Conservation (phyloP, 1,284 basidiomycete genomes). For the Naganishia albida region DNA sequence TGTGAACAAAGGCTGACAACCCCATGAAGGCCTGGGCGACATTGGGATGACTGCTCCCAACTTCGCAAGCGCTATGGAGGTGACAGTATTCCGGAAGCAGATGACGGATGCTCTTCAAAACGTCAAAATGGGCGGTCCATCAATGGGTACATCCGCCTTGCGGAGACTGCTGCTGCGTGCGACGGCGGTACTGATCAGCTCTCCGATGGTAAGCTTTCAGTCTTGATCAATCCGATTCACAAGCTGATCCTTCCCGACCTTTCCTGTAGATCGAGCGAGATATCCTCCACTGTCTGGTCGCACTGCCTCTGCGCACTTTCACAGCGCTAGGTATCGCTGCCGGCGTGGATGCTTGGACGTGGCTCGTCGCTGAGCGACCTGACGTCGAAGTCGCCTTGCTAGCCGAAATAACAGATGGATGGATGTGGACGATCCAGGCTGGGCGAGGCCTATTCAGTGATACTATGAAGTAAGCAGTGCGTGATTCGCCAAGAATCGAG, state of each 20-base stretch:
- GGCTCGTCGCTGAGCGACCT: slow-evolving; percentile 87
- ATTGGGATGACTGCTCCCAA: slow-evolving; percentile 66
- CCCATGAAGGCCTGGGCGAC: slow-evolving; percentile 55
- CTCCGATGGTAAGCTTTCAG: slow-evolving; percentile 61
- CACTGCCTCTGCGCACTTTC: slow-evolving; percentile 84
- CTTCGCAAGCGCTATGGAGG: slow-evolving; percentile 62
- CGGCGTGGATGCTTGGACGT: slow-evolving; percentile 94
- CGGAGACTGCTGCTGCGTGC: slow-evolving; percentile 84
- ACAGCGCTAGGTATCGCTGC: slow-evolving; percentile 81
- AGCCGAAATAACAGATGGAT: slow-evolving; percentile 81
- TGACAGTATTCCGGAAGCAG: slow-evolving; percentile 68
- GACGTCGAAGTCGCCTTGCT: slow-evolving; percentile 74
- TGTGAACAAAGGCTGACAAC: not conserved
- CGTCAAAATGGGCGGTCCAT: slow-evolving; percentile 69
- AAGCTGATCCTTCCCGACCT: not conserved
- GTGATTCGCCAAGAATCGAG: slow-evolving; percentile 28
- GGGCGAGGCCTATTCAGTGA: slow-evolving; percentile 81
- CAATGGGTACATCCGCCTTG: slow-evolving; percentile 74
- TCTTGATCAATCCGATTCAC: not conserved
- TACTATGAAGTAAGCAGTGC: slow-evolving; percentile 67
- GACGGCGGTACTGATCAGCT: slow-evolving; percentile 73
- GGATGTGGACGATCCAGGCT: slow-evolving; percentile 76
- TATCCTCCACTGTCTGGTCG: slow-evolving; percentile 82
- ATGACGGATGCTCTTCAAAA: slow-evolving; percentile 68
- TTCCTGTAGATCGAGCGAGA: slow-evolving; percentile 72